A percentile compares a stretch with the other conserved stretches of the same genome.
Conservation (phyloP, 2,329 filamentous ascomycete genomes). For the Raffaelea deltoideospora region DNA sequence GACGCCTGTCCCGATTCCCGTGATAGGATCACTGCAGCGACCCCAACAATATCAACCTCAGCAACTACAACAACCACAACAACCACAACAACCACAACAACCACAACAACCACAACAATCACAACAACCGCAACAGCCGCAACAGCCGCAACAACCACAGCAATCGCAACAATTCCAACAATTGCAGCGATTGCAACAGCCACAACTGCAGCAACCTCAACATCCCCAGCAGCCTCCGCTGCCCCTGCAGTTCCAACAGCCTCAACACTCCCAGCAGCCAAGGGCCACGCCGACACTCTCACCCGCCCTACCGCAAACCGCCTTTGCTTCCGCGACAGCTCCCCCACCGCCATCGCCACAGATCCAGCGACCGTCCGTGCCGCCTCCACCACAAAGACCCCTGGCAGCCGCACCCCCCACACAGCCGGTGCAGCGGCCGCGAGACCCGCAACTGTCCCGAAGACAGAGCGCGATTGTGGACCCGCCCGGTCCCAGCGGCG, state of each 20-base stretch:
- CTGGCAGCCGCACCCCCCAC: neutral
- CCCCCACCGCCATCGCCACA: neutral
- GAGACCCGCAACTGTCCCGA: slow-evolving; percentile 4
- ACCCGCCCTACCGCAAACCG: no score
- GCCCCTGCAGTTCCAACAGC: neutral
- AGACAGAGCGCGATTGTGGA: slow-evolving; percentile 14
- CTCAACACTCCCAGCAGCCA: neutral
- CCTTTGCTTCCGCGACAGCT: neutral
- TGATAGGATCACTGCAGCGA: no score
- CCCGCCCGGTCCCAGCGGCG: no score
- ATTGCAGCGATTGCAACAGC: no score
- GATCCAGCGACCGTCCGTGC: slow-evolving; percentile 12
- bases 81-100: neutral
- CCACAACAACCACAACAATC: neutral
- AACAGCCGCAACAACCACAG: neutral
- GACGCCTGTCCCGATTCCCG: no score
- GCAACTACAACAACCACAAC: neutral
- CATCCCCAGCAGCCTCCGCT: neutral
- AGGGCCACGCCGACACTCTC: no score
- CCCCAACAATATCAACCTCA: no score
- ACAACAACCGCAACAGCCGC: no score
- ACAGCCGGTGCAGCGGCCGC: neutral
- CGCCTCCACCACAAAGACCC: slow-evolving; percentile 38
- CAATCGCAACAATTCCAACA: neutral
- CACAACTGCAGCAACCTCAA: neutral